Percentiles rank a stretch among this genome's conserved stretches.
Conservation (phyloP, 2,329 filamentous ascomycete species). For the Xylariales sp. region DNA sequence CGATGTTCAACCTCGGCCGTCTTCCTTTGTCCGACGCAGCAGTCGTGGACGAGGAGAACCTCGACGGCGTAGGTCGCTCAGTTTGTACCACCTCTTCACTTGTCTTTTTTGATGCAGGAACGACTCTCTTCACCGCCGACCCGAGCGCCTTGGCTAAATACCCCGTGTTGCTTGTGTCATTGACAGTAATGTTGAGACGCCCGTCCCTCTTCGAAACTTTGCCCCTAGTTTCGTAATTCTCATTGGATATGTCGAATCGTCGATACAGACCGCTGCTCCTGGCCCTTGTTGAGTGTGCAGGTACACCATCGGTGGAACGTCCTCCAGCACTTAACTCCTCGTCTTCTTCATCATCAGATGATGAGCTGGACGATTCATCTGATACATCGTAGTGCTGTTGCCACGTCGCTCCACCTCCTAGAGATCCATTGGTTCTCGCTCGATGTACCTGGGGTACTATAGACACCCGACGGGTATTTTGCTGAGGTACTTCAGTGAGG, state of each 20-base stretch:
- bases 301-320: constrained; percentile 6
- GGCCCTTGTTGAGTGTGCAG: constrained; percentile 8
- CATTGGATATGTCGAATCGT: constrained; percentile 57
- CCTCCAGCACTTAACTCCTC: constrained; percentile 1
- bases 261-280: constrained; percentile 34
- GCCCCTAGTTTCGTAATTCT: constrained; percentile 61
- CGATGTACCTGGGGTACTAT: constrained; percentile 13
- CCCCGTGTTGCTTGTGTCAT: constrained; percentile 64
- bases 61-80: constrained; percentile 11
- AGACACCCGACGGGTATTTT: constrained; percentile 7
- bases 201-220: constrained; percentile 65
- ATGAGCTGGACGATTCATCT: constrained; percentile 14
- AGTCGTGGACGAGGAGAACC: constrained; percentile 26
- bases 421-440: constrained; percentile 16
- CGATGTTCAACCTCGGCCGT: constrained; percentile 64
- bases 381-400: constrained; percentile 4
- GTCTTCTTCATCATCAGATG: constrained; percentile 14
- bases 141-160: constrained; percentile 72
- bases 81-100: constrained; percentile 14
- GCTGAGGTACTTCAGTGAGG: constrained; percentile 14
- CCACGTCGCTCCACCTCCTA: constrained; percentile 11
- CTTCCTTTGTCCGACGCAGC: constrained; percentile 23
- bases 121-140: constrained; percentile 54
- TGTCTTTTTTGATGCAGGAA: constrained; percentile 28
- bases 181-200: constrained; percentile 66